Base-by-base conservation (phyloP, 139 green algal genomes). In the Picochlorum sp. region DNA sequence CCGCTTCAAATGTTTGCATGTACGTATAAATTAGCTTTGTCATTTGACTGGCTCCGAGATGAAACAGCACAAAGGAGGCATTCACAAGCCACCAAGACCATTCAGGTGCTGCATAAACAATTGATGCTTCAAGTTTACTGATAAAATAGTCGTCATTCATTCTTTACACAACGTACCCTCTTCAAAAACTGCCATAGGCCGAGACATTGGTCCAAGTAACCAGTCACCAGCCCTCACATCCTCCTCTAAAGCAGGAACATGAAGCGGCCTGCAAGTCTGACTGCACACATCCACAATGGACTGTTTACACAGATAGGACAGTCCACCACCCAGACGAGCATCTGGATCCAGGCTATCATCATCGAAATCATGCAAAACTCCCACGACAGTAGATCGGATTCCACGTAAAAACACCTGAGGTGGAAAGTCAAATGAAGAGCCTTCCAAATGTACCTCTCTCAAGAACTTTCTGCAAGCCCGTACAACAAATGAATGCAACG, bases 401-500 rank as follows among this genome's bases (percentile, higher is more conserved):
- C 65, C 77, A 65, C 49, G 56, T 15, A 74, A 66, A 32, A 18
- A 57, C 14, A 50, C 13, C 50, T 14, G 14, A 18, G 65, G 15
- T 15, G n/a, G n/a, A 20, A 20, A 32, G 7, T 21, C 11, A 34
- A 58, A 65, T 15, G 18, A 20, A 7, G 18, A 20, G 24, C 54
- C 65, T n/a, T 37, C 18, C 45, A 69, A 58, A 54, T 62, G 50
- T 0, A 46, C 64, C 45, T 49, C 51, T 21, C 62, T 52, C 49
- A 89, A 68, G 15, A 66, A 63, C 1, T 65, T 69, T 21, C 68
- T 58, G 49, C 92, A 60, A 61, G 94, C 65, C 44, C 76, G 71
- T 57, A 95, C 67, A 69, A 95, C 66, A 14, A 64, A 72, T 49
- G 88, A 90, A 69, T 87, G 95, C 0, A 75, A 45, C 8, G 80